Evolutionary conservation across 78 protist genomes (phyloP), one percentile per base, ranked within the genome.

Genomic region (Dictyostelium intermedium): DNA sequence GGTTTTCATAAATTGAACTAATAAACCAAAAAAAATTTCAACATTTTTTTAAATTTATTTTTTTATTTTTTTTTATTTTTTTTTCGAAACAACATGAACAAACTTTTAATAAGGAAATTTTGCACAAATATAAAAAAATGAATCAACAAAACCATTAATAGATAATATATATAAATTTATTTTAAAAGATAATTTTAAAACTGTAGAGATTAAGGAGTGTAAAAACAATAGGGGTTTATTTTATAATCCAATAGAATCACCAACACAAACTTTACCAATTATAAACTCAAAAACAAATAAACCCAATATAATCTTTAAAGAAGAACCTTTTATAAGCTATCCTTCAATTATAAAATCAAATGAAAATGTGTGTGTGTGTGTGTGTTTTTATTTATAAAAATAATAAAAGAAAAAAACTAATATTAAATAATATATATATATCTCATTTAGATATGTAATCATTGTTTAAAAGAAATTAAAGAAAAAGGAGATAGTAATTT

Each of bases 311-410:
- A 35, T 18, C 45, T 89, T n/a, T 81, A 70, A 13, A 63, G 94
- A 89, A 47, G 34, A 80, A 69, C 94, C 94, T 23, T 89, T 89
- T 80, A 84, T 89, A 37, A 61, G 81, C 3, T 70, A 80, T 80
- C 85, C 37, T 23, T 87, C 93, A 37, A 86, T 34, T 13, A 37
- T 84, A 53, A 84, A 23, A 77, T 37, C 39, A 41, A 37, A 73
- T 73, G 27, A 73, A 27, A 32, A 35, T 30, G 37, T 56, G 66
- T 20, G 66, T 56, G n/a, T n/a, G n/a, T n/a, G n/a, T n/a, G n/a
- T 30, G 37, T 56, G 66, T 20, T n/a, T 56, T 20, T 56, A 56
- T 56, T 56, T 56, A 56, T 20, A 56, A 56, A 56, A 53, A 18
- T 14, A 50, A 25, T 25, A 25, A 69, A 69, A 3, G n/a, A 69